Conservation (phyloP, 768 basidiomycete species). For the Lentinula raphanica region DNA sequence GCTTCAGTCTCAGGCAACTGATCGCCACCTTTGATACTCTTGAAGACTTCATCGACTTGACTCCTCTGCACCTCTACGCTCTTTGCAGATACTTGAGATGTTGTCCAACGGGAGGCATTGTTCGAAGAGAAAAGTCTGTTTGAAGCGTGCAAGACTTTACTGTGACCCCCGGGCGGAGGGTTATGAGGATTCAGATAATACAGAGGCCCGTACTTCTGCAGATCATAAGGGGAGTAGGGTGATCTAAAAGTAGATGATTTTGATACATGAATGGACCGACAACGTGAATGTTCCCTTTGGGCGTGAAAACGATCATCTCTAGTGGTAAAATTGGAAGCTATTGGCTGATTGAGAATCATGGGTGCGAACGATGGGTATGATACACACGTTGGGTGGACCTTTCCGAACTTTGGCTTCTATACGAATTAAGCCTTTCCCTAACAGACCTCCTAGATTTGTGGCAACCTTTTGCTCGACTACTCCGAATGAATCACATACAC, state of each 20-base stretch:
- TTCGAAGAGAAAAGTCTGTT: conserved; percentile 33
- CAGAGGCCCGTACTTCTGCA: conserved; percentile 51
- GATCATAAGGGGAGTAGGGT: conserved; percentile 71
- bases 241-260: conserved; percentile 67
- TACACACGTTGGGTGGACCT: conserved; percentile 56
- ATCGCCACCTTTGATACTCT: conserved; percentile 79
- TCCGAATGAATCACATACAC: conserved; percentile 65
- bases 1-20: conserved; percentile 85
- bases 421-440: conserved; percentile 78
- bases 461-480: conserved; percentile 87
- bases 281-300: conserved; percentile 84
- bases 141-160: conserved; percentile 33
- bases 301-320: conserved; percentile 86
- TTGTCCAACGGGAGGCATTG: conserved; percentile 49
- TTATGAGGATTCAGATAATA: conserved; percentile 89
- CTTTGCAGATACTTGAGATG: conserved; percentile 56
- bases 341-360: conserved; percentile 12
- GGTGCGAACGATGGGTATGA: conserved; percentile 11
- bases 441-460: conserved; percentile 72
- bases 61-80: conserved; percentile 87
- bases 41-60: conserved; percentile 93
- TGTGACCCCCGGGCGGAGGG: conserved; percentile 66
- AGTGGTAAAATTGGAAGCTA: conserved; percentile 81
- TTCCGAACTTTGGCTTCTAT: conserved; percentile 73
- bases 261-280: conserved; percentile 74